Evolutionary conservation across 1,284 basidiomycete genomes (phyloP), one percentile per base, ranked within the genome.

Genomic region (Microbotryum violaceum): DNA sequence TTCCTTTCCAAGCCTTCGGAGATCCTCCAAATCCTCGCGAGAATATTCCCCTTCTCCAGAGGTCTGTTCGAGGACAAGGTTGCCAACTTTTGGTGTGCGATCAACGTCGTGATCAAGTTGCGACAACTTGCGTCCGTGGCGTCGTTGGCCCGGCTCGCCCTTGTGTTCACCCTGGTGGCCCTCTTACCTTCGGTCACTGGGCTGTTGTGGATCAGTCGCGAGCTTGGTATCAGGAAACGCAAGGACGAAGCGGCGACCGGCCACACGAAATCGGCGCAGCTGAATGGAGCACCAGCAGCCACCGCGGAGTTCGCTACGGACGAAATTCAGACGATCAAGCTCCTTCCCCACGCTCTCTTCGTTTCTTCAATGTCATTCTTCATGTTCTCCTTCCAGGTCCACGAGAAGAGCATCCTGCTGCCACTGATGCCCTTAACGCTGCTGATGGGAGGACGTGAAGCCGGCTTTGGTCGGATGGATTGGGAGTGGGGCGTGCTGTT

Each of bases 51-150:
- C 0, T 88, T 97, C 73, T 81, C 83, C 6, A 85, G 90, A 49
- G 91, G 92, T 9, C 79, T 97, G 6, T 96, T 96, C 71, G 92
- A 97, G 74, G 92, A 96, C 78, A 96, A 96, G 74, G 92, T 97
- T 25, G 89, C 91, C 51, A 97, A 96, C 74, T 88, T 94, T 71
- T 97, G 92, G 77, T 96, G 90, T 73, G 87, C 89, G 25, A 83
- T 85, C n/a, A 89, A 92, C 72, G 84, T 91, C n/a, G 74, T 87
- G 12, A 74, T 93, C 75, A 92, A 92, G 74, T 91, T 91, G 85
- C 83, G 82, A 50, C 73, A 65, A 12, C 55, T 73, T 23, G 68
- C 70, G 29, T 59, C 58, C 25, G 60, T 66, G 18, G 25, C 64
- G n/a, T 61, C 60, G 12, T 64, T 77, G 47, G 75, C 74, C 21